Conservation (phyloP, 2,329 filamentous ascomycete genomes). For the Xylariaceae sp. region DNA sequence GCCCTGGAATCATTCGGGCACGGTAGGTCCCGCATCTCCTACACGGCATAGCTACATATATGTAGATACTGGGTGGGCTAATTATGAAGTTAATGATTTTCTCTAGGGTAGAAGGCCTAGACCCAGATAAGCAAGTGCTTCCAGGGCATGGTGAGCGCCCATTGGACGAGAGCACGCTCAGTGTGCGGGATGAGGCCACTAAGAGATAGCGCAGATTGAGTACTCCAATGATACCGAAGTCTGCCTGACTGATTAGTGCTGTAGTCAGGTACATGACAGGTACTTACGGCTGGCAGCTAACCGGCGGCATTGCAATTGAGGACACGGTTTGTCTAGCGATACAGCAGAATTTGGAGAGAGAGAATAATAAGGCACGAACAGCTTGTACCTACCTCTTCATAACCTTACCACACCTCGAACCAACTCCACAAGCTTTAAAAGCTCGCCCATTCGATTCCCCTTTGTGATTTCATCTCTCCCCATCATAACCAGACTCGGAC, state of each 20-base stretch:
- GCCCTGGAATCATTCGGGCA: too few relatives aligned
- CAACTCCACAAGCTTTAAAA: neutral
- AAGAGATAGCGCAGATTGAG: neutral
- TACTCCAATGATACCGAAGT: too few relatives aligned
- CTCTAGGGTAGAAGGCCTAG: conserved; percentile 1
- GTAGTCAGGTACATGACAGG: too few relatives aligned
- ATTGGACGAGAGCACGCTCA: conserved; percentile 6
- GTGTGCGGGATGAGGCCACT: neutral
- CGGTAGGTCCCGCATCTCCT: too few relatives aligned
- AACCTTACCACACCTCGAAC: neutral
- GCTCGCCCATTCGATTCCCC: neutral
- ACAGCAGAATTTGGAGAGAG: conserved; percentile 3
- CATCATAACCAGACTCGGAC: neutral
- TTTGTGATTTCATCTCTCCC: neutral
- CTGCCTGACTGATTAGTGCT: too few relatives aligned
- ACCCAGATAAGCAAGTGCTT: conserved; percentile 14
- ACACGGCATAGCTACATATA: too few relatives aligned
- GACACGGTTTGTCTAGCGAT: conserved; percentile 32
- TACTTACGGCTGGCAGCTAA: neutral
- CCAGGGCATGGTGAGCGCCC: conserved; percentile 1
- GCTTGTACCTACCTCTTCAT: neutral
- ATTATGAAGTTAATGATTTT: neutral
- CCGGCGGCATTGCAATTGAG: conserved; percentile 25
- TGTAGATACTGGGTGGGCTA: neutral
- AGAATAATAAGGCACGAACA: neutral